A percentile compares a stretch with the other conserved stretches of the same genome.
These are phyloP conservation scores for Corymbia calophylla DNA, from an alignment of 441 rosid species.

Conservation along the genomic window DNA sequence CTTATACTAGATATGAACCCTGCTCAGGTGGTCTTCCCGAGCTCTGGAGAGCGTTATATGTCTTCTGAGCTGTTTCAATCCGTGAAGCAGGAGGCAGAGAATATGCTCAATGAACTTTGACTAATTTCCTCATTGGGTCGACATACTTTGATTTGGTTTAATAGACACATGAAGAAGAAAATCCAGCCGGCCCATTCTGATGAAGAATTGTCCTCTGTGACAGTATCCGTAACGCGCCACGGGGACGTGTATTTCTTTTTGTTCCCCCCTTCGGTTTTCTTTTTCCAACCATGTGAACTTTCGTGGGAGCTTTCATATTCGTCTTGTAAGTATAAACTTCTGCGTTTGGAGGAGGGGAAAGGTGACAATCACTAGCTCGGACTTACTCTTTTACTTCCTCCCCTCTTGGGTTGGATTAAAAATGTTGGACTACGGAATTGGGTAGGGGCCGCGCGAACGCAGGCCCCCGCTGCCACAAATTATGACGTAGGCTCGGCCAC, in stretches of 20 bases:
- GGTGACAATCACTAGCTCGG: neutral
- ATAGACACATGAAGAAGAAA: neutral
- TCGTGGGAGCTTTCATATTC: neutral
- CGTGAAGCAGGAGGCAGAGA: neutral
- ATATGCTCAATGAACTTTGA: neutral
- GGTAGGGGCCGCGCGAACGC: slow-evolving; percentile 75
- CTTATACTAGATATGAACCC: neutral
- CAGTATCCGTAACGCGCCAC: neutral
- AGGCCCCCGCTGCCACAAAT: slow-evolving; percentile 67
- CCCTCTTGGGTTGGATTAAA: too few relatives aligned
- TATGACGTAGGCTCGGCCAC: slow-evolving; percentile 59
- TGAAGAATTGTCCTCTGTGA: neutral
- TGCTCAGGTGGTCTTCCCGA: neutral
- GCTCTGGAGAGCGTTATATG: neutral
- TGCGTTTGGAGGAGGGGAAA: neutral
- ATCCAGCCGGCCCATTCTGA: neutral
- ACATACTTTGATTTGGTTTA: neutral
- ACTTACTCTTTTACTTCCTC: neutral
- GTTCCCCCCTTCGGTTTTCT: neutral
- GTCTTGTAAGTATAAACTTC: neutral
- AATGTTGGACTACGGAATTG: accelerated
- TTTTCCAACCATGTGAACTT: neutral
- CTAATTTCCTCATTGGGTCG: neutral
- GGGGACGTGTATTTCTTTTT: neutral
- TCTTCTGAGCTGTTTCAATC: neutral